Evolutionary conservation across 768 basidiomycete species (phyloP).

Genomic region (Collybia mongolica): DNA sequence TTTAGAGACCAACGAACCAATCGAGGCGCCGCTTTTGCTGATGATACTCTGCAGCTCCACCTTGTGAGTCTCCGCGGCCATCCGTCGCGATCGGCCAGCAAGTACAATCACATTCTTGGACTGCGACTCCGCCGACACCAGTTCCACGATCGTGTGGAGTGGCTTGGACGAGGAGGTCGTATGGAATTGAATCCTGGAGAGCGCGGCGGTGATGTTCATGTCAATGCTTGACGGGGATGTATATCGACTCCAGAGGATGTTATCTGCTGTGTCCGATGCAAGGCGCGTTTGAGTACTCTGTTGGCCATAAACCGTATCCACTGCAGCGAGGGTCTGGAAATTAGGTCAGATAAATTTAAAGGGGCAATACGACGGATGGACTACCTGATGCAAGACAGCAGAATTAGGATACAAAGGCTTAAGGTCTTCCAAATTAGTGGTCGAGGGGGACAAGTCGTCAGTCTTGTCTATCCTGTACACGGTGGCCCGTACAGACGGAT

Average conservation of each 20-base stretch:
- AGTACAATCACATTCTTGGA: constrained; percentile 60
- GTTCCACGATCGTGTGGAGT: constrained; percentile 53
- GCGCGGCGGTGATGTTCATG: constrained; percentile 34
- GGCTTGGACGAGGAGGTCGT: constrained; percentile 48
- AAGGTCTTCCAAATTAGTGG: constrained; percentile 25
- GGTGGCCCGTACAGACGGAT: constrained; percentile 65
- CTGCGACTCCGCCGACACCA: constrained; percentile 29
- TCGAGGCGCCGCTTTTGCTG: constrained; percentile 33
- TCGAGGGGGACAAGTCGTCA: constrained; percentile 32
- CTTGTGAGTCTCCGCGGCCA: constrained; percentile 58
- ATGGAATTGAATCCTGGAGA: constrained; percentile 66
- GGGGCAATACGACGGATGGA: constrained; percentile 3
- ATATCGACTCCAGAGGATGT: constrained; percentile 71
- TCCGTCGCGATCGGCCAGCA: constrained; percentile 70
- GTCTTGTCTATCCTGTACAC: constrained; percentile 60
- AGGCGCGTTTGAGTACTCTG: constrained; percentile 63
- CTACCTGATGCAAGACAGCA: constrained; percentile 29
- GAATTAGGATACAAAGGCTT: constrained; percentile 3
- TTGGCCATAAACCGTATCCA: constrained; percentile 74
- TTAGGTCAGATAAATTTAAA: background rate
- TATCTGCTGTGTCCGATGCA: constrained; percentile 81
- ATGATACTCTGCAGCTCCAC: constrained; percentile 56
- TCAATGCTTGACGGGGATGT: constrained; percentile 31
- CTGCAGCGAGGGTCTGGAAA: constrained; percentile 44
- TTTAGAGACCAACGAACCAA: constrained; percentile 61